Evolutionary conservation across 192 early-diverging fungal species (phyloP), one percentile per base, ranked within the genome.

Genomic region (Dissophora globulifera): DNA sequence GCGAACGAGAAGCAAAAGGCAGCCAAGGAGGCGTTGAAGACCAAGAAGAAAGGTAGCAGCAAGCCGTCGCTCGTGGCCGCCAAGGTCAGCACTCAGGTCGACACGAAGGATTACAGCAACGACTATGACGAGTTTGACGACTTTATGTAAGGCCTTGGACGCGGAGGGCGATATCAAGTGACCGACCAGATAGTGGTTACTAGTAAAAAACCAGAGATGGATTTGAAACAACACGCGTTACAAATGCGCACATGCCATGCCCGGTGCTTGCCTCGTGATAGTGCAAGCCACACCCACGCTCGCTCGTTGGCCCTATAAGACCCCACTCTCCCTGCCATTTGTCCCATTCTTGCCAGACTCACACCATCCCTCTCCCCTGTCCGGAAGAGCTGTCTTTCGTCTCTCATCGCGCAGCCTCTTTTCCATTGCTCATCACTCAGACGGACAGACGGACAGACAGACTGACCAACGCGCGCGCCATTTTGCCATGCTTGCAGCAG

Each of bases 1-100:
- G 92, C 89, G 49, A 91, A 91, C 60, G 92, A 93, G 81, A 92
- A 93, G 81, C 86, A 90, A 76, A 86, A 80, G 51, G 82, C 82
- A 19, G 78, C 81, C 11, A 81, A 83, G 52, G 92, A 93, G 20
- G 84, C 78, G 2, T 19, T 62, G 45, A 93, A 93, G 84, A 67
- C 78, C 47, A 91, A 90, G 83, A 91, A 93, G 84, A 90, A 88
- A 81, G 66, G 80, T 49, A 82, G 63, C 47, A 12, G 22, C 59
- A 82, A 82, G 53, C 81, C 81, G 17, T 69, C 69, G 22, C 58
- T 82, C 41, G 61, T 32, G 15, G 66, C 69, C 13, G 70, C 69
- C 47, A 89, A 89, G 80, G 71, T 78, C 53, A 78, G 79, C 23
- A 56, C 80, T 4, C 13, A 53, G 5, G 67, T 76, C 60, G 83